Base-by-base conservation (phyloP, 768 basidiomycete species). In the Royoungia palumana region DNA sequence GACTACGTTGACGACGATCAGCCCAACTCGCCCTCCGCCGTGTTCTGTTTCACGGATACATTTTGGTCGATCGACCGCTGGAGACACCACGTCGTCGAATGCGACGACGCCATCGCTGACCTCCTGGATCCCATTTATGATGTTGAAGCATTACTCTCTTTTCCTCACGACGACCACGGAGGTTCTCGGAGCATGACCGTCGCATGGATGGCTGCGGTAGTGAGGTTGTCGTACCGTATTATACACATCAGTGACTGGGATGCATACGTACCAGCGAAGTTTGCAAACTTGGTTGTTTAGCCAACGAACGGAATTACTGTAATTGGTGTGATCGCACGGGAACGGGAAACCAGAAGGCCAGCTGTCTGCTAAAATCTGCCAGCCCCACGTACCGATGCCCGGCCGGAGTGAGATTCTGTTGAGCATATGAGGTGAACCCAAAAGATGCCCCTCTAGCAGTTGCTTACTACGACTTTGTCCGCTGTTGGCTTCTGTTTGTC, bases 1-100 rank as follows among this genome's bases (percentile, higher is more conserved):
- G 37, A 53, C 11, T 36, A 28, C n/a, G 16, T 22, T 1, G 44
- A 53, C n/a, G 77, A 78, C 53, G 76, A 72, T 44, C 59, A 72
- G 35, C 63, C 73, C 47, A 62, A 47, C 46, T 55, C 50, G 28
- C 53, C 56, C 35, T 55, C 54, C 5, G 53, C 58, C 21, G 55
- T 61, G 9, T 58, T 54, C 25, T 59, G 34, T 22, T 51, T 51
- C 6, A 46, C 54, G 19, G 59, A 68, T 40, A 55, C 59, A 19
- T 62, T 54, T 25, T 46, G 30, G 37, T 60, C 53, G 6, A 63
- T 62, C 28, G 58, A 62, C 41, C 54, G 39, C 17, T 62, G 60
- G 60, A 62, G 60, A 46, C 57, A 37, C 32, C 43, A 53, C 38
- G 49, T 62, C 16, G 45, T 52, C 25, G 34, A 53, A 25, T 44